Evolutionary conservation across 139 green algal genomes (phyloP), one percentile per base, ranked within the genome.

Genomic region (Tetradesmus lagerheimii): DNA sequence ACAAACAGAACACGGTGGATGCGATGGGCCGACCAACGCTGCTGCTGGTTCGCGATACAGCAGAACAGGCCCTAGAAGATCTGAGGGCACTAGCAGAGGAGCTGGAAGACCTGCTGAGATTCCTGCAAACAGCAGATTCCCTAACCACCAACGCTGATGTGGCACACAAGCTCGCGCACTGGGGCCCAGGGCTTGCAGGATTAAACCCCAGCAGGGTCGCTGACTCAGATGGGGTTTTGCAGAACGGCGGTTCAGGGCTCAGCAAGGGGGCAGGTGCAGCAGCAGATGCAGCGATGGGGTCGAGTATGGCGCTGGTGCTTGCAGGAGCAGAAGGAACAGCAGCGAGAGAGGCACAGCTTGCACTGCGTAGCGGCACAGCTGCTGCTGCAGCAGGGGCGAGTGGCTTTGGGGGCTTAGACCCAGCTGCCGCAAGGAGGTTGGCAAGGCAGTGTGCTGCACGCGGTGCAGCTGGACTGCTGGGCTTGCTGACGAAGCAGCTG

Each of bases 1-100:
- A 20, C 16, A 11, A 66, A 29, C 89, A 87, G 38, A 75, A 85
- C 8, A 91, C 92, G 31, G 43, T 93, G 31, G 93, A 95, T 86
- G 89, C 90, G 0, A 57, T 88, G n/a, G 92, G 90, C 8, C 90
- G 91, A 20, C 93, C 93, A 41, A 94, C 91, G 53, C 93, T 95
- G 80, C 81, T 93, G 92, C 92, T 94, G 47, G 78, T 93, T 11
- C 64, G 87, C 4, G 91, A 94, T 74, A 92, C 93, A 75, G 87
- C 83, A 39, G 80, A 94, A 43, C 93, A 95, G 77, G 90, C 90
- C 16, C 18, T 75, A 4, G n/a, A 71, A n/a, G 93, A 94, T 47
- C 66, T 86, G 16, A 41, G 39, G 5, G 87, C 75, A 0, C 84
- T 91, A 12, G 74, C 94, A 29, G 92, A 93, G 25, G 92, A 93